Percentiles rank a stretch among this genome's conserved stretches.
These are phyloP conservation scores for Sisymbrium irio DNA, from an alignment of 345 rosid genomes.

Conservation along the genomic window DNA sequence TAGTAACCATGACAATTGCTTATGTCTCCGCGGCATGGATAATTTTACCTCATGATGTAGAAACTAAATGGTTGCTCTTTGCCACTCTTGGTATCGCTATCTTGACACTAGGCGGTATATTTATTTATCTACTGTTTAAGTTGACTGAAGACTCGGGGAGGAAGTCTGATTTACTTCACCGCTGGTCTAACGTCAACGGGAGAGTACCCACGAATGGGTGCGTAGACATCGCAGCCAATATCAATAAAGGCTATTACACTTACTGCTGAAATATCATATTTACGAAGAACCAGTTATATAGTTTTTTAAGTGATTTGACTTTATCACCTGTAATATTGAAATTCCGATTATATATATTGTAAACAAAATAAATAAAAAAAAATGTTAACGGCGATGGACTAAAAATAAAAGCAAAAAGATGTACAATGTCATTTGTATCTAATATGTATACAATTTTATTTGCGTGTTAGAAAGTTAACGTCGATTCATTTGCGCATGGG, in stretches of 20 bases:
- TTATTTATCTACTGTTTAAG: constrained; percentile 8
- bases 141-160: neutral
- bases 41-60: constrained; percentile 13
- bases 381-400: too few species aligned
- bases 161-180: neutral
- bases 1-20: constrained; percentile 40
- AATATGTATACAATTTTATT: too few species aligned
- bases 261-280: neutral
- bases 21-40: constrained; percentile 31
- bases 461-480: too few species aligned
- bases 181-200: neutral
- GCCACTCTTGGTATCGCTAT: neutral
- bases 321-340: neutral
- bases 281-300: neutral
- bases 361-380: neutral
- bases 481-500: too few species aligned
- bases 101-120: constrained; percentile 1
- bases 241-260: neutral
- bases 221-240: constrained; percentile 4
- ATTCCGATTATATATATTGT: neutral
- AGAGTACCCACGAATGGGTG: neutral
- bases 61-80: constrained; percentile 23
- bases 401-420: neutral
- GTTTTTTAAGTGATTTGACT: neutral
- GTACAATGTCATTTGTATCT: too few species aligned